Conservation (phyloP, 2,329 filamentous ascomycete species). For the Penicillium sp. region DNA sequence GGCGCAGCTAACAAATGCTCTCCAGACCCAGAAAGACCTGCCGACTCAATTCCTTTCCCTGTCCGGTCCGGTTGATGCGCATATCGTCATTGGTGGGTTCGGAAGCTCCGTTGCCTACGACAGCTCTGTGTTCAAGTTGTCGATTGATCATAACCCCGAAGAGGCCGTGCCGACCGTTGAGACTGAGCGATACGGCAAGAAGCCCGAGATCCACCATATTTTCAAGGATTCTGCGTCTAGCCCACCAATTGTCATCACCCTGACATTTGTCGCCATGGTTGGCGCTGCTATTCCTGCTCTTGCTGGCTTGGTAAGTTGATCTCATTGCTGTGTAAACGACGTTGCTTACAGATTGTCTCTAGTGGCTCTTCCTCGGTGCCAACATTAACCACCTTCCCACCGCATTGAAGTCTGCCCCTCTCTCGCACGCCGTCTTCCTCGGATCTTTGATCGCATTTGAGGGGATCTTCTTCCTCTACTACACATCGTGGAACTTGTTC, state of each 20-base stretch:
- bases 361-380: constrained; percentile 81
- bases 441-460: constrained; percentile 86
- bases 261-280: constrained; percentile 73
- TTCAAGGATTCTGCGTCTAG: constrained; percentile 78
- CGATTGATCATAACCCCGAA: constrained; percentile 63
- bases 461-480: constrained; percentile 91
- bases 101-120: constrained; percentile 68
- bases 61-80: constrained; percentile 69
- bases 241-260: constrained; percentile 74
- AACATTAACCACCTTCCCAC: constrained; percentile 76
- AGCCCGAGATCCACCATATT: constrained; percentile 82
- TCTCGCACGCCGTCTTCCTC: constrained; percentile 82
- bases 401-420: constrained; percentile 71
- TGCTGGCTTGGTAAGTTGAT: constrained; percentile 61
- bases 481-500: constrained; percentile 87
- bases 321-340: background rate
- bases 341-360: constrained; percentile 14
- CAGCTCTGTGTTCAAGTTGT: constrained; percentile 69
- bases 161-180: constrained; percentile 60
- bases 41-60: constrained; percentile 75
- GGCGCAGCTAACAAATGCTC: constrained; percentile 19
- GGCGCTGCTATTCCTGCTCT: constrained; percentile 71
- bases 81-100: constrained; percentile 81
- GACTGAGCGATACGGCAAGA: constrained; percentile 78
- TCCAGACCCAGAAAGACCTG: constrained; percentile 81